Evolutionary conservation across 148 eudicot species (phyloP), one percentile per base, ranked within the genome.

Genomic region (Camellia sinensis): DNA sequence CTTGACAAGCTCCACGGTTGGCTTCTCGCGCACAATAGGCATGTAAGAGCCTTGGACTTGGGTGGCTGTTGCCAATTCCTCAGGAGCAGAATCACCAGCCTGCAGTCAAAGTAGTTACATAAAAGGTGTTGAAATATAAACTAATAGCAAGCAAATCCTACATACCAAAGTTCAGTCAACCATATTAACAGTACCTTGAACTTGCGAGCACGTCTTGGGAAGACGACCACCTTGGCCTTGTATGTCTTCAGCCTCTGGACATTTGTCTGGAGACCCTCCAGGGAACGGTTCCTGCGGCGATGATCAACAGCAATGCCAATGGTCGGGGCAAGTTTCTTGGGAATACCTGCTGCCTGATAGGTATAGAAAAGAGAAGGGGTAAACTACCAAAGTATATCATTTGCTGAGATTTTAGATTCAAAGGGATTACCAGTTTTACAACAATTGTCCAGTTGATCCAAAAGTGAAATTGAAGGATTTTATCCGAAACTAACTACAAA

Each of bases 141-240:
- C 2, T 6, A 29, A 22, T 17, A 45, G 45, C 12, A 14, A 45
- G 45, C 7, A 14, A 79, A 48, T 8, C 50, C 41, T 44, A 12
- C 12, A 7, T 3, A 29, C 13, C 9, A 2, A 37, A 40, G 57
- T 18, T 4, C 2, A 29, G 3, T 5, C 50, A 69, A 52, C 18
- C 3, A 44, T 29, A 7, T 8, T 37, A 71, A 14, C 19, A 43
- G 64, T 73, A 90, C 93, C 90, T 90, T 89, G 40, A 86, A 60
- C 17, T 87, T 91, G 78, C 74, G 71, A 40, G 86, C 84, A 66
- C 81, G 80, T 45, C 89, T 87, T 66, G 94, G 94, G 92, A 89
- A 91, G 80, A 91, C 86, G 53, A 91, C 90, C 71, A 91, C 57
- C 84, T 91, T 91, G 74, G 92, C 91, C 83, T 90, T 90, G 85